Evolutionary conservation across 306 rosid species (phyloP).

Genomic region (Acacia melanoxylon): DNA sequence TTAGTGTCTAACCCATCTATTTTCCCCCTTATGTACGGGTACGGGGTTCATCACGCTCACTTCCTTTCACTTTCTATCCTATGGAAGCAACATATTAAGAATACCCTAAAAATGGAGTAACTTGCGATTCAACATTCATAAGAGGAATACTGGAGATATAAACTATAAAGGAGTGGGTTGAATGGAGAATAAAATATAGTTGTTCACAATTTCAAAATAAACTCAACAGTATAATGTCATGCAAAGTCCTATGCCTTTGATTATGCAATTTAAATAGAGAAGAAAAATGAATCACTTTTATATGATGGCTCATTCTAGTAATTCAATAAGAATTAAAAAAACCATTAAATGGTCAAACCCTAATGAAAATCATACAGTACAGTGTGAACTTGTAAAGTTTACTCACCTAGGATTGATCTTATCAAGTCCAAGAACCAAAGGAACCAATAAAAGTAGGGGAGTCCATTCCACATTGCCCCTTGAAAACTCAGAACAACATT

Average conservation of each 20-base stretch:
- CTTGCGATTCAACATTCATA: conserved; percentile 4
- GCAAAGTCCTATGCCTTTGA: not conserved
- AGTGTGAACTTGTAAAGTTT: conserved; percentile 23
- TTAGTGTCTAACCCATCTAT: not conserved
- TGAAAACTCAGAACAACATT: conserved; percentile 70
- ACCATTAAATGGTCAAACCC: not conserved
- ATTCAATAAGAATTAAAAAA: not conserved
- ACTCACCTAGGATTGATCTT: conserved; percentile 85
- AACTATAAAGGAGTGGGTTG: not conserved
- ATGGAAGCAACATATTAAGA: not conserved
- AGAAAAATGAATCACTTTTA: not conserved
- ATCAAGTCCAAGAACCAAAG: conserved; percentile 99
- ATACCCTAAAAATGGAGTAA: not conserved
- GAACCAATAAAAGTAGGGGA: conserved; percentile 91
- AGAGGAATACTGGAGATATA: not conserved
- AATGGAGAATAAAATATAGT: not conserved
- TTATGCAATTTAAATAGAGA: conserved; percentile 16
- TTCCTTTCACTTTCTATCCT: not conserved
- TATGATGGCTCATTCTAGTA: not conserved
- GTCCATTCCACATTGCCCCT: conserved; percentile 65
- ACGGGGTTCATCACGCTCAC: not conserved
- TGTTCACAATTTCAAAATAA: conserved; percentile 18
- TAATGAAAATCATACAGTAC: conserved; percentile 4
- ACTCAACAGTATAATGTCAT: not conserved
- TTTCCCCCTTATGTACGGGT: not conserved